Evolutionary conservation across 225 moss, liverwort and hornwort species (phyloP).

Genomic region (Pseudoscleropodium purum): DNA sequence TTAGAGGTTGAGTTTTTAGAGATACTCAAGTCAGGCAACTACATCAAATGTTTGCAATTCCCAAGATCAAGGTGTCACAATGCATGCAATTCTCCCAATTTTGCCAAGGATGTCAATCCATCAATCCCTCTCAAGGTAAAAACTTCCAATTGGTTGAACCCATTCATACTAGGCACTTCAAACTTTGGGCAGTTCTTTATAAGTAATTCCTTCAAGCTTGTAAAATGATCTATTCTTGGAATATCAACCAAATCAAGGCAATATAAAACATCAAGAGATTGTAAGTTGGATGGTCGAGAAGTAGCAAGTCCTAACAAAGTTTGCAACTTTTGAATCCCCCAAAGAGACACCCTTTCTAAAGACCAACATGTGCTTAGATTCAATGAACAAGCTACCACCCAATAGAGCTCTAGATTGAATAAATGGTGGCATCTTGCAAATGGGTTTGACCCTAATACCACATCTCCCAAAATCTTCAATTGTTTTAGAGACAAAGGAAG

Average conservation of each 20-base stretch:
- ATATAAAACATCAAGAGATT: accelerated
- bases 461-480: accelerated
- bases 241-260: background rate
- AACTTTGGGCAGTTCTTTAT: background rate
- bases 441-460: accelerated
- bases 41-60: accelerated
- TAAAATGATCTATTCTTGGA: too few species aligned
- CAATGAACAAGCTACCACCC: background rate
- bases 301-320: accelerated
- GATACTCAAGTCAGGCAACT: background rate
- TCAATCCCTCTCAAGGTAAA: background rate
- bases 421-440: background rate
- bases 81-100: background rate
- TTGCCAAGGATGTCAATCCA: background rate
- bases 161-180: background rate
- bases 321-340: accelerated
- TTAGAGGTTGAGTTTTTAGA: accelerated
- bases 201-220: accelerated
- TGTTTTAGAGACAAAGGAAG: background rate
- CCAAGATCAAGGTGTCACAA: accelerated
- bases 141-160: background rate
- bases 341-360: accelerated
- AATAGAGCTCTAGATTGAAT: accelerated
- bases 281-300: accelerated
- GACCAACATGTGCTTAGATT: background rate